phyloP scores from a whole-genome alignment of 1,284 basidiomycete species.

The Sphaerobolus stellatus region DNA sequence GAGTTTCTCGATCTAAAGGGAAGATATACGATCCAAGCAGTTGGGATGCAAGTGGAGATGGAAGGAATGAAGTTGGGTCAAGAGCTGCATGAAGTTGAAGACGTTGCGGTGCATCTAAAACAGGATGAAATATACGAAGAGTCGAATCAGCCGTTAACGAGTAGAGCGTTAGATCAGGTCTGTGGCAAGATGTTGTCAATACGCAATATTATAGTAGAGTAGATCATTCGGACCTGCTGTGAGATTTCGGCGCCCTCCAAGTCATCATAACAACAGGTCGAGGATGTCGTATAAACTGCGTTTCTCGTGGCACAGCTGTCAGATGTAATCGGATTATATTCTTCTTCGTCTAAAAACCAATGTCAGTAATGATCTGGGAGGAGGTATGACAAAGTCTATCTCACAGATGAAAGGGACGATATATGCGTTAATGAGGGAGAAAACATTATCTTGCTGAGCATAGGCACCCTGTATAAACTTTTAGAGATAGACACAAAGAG shows the following conservation, averaged over 20 bases:
- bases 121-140: slow-evolving; percentile 81
- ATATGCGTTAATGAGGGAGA: slow-evolving; percentile 76
- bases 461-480: slow-evolving; percentile 40
- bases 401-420: slow-evolving; percentile 58
- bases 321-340: slow-evolving; percentile 63
- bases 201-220: slow-evolving; percentile 9
- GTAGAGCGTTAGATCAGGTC: slow-evolving; percentile 74
- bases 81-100: slow-evolving; percentile 82
- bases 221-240: slow-evolving; percentile 54
- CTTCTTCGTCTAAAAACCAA: slow-evolving; percentile 45
- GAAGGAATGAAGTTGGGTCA: slow-evolving; percentile 57
- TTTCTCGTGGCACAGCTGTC: slow-evolving; percentile 67
- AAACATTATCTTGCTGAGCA: slow-evolving; percentile 56
- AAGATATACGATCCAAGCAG: slow-evolving; percentile 50
- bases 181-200: slow-evolving; percentile 27
- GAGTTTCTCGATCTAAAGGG: slow-evolving; percentile 61
- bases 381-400: slow-evolving; percentile 25
- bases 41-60: slow-evolving; percentile 38
- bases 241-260: slow-evolving; percentile 67
- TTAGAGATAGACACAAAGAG: slow-evolving; percentile 14
- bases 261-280: slow-evolving; percentile 59
- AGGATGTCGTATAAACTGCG: slow-evolving; percentile 66
- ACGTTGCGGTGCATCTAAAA: slow-evolving; percentile 81
- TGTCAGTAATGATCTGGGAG: slow-evolving; percentile 12
- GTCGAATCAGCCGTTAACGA: slow-evolving; percentile 74